These are phyloP conservation scores for Babesia bovis DNA, from an alignment of 169 alveolate genomes.

Conservation along the genomic window DNA sequence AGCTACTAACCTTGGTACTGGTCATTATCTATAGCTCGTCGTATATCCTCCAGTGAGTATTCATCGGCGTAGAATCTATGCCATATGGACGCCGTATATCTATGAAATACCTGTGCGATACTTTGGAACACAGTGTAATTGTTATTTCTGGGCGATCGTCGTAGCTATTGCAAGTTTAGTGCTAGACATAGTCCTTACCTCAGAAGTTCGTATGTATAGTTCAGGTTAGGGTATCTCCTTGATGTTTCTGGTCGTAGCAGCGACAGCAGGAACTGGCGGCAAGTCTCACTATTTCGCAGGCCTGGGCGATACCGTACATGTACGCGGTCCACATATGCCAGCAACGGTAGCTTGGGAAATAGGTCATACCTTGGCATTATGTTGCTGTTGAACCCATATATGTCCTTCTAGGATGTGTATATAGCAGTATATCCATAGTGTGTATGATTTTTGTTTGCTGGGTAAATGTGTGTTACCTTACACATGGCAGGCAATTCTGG, in stretches of 20 bases:
- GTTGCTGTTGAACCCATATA: too few species aligned
- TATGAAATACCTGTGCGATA: conserved; percentile 33
- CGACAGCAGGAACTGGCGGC: conserved; percentile 46
- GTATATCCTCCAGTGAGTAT: conserved; percentile 52
- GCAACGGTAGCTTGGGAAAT: conserved; percentile 28
- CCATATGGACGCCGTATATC: not conserved
- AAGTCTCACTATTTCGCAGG: conserved; percentile 49
- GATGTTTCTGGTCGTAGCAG: conserved; percentile 27
- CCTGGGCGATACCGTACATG: conserved; percentile 64
- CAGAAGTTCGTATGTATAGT: conserved; percentile 49
- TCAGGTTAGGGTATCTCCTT: conserved; percentile 28
- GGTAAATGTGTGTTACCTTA: too few species aligned
- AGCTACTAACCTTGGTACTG: conserved; percentile 43
- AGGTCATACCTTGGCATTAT: conserved; percentile 61
- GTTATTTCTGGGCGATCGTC: conserved; percentile 57
- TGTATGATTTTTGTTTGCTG: too few species aligned
- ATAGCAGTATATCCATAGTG: too few species aligned
- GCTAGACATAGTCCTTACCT: conserved; percentile 12
- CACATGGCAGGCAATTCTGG: too few species aligned
- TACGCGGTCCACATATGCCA: conserved; percentile 54
- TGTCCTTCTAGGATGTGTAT: too few species aligned
- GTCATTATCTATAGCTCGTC: conserved; percentile 47
- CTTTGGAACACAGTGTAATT: conserved; percentile 35
- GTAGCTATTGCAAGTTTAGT: conserved; percentile 21
- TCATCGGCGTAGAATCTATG: conserved; percentile 54